Evolutionary conservation across 192 early-diverging fungal genomes (phyloP).

Genomic region (Phycomyces blakesleeanus): DNA sequence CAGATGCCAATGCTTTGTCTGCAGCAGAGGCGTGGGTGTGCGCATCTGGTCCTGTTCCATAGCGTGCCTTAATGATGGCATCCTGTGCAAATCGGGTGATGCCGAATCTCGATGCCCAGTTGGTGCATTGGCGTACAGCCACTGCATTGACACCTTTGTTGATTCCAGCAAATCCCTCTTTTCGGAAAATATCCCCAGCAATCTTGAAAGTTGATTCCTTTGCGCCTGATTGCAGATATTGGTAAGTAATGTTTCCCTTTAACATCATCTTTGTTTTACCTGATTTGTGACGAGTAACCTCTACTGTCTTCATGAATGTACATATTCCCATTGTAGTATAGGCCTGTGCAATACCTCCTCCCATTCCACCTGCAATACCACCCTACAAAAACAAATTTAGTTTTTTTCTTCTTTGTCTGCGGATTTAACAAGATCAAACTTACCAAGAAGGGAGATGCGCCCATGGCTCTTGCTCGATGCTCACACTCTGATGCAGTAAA

Average conservation of each 20-base stretch:
- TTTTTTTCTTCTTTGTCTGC: background rate
- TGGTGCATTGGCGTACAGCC: conserved; percentile 93
- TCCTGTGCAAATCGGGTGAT: conserved; percentile 76
- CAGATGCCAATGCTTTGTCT: conserved; percentile 73
- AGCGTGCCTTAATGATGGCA: conserved; percentile 54
- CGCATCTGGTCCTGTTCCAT: conserved; percentile 38
- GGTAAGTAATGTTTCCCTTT: no score
- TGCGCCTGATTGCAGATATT: conserved; percentile 16
- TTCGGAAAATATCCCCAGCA: conserved; percentile 85
- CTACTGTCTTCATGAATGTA: conserved; percentile 98
- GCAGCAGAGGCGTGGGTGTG: conserved; percentile 38
- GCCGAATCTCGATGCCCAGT: conserved; percentile 96
- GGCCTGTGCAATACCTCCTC: conserved; percentile 90
- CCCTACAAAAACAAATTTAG: conserved; percentile 37
- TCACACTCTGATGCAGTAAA: conserved; percentile 61
- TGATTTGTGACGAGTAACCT: conserved; percentile 94
- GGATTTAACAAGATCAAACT: conserved; percentile 8
- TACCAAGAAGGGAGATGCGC: conserved; percentile 53
- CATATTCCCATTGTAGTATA: conserved; percentile 99
- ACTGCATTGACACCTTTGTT: conserved; percentile 99
- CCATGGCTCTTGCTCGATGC: conserved; percentile 44
- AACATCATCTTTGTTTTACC: conserved; percentile 21
- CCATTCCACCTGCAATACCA: conserved; percentile 91
- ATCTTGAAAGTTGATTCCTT: conserved; percentile 75
- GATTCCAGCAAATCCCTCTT: conserved; percentile 92